Evolutionary conservation across 805 yeast genomes (phyloP), one percentile per base, ranked within the genome.

Genomic region (Saccharomycopsis sp.): DNA sequence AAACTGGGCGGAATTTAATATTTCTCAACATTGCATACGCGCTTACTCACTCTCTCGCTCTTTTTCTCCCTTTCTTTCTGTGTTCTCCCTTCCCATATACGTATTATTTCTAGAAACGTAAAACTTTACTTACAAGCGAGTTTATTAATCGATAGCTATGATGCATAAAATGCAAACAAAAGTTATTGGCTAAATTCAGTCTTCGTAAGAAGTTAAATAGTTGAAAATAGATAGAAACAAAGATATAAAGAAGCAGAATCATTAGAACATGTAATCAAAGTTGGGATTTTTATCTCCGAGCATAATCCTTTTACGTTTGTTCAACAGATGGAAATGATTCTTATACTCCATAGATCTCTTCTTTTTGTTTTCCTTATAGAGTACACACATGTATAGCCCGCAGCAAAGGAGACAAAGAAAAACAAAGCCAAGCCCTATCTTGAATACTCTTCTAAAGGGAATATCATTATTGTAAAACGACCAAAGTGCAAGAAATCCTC

Each of bases 401-500:
- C 71, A 64, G 53, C 67, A 62, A 3, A 73, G 56, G 57, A 78
- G 69, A 1, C 80, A 67, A 60, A 82, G 69, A 19, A 68, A 66
- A 2, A 74, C 68, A 58, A 79, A 75, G 0, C 80, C 84, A 47
- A 84, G 66, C 58, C 80, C 70, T 25, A 80, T 73, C 49, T 79
- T 69, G 58, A 80, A 69, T 47, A 88, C 89, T 47, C 76, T 80
- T 35, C 64, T 72, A 67, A 78, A 44, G 22, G 12, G 83, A 25
- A 80, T 67, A 59, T 78, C 82, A 42, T 67, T 66, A 47, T 73
- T 65, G 56, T 78, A 73, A 69, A 78, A 78, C 34, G 78, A 68
- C 61, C 72, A 79, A 3, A 79, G 73, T 9, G 81, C 68, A 55
- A 78, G 72, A 62, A 79, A 78, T 63, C 82, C 82, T 57, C 83